Evolutionary conservation across 148 eudicot species (phyloP).

Genomic region (Nepenthes mirabilis): DNA sequence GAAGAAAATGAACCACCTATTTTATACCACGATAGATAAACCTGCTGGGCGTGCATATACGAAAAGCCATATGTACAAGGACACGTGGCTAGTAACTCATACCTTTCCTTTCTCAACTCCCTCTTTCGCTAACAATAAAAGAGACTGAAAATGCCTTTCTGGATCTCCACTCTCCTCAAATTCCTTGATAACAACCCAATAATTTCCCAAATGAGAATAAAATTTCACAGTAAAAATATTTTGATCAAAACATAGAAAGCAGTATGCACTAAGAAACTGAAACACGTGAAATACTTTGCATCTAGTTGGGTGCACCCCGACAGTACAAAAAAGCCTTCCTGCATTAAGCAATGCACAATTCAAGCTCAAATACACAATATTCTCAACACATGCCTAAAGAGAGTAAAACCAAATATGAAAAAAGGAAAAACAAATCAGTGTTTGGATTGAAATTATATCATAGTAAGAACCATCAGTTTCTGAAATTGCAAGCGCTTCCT

Average conservation of each 20-base stretch:
- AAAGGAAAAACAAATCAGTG: neutral
- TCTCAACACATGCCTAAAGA: neutral
- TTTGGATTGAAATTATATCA: neutral
- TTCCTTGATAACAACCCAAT: constrained; percentile 33
- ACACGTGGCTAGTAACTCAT: constrained; percentile 2
- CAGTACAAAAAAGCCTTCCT: constrained; percentile 94
- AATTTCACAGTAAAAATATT: neutral
- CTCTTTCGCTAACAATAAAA: constrained; percentile 64
- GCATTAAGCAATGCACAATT: constrained; percentile 10
- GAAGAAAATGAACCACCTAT: no score
- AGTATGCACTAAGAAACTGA: neutral
- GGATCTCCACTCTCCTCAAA: constrained; percentile 96
- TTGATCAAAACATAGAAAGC: neutral
- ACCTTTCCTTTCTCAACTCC: constrained; percentile 97
- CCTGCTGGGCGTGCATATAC: no score
- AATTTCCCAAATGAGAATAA: neutral
- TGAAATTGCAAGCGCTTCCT: constrained; percentile 90
- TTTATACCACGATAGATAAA: no score
- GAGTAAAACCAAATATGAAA: constrained; percentile 5
- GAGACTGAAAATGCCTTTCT: constrained; percentile 74
- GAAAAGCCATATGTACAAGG: no score
- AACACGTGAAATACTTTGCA: constrained; percentile 46
- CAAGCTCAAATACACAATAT: neutral
- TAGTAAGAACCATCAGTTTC: constrained; percentile 76
- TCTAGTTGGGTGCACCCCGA: constrained; percentile 99